phyloP scores from a whole-genome alignment of 2,329 filamentous ascomycete species.

The Aureobasidium sp. region DNA sequence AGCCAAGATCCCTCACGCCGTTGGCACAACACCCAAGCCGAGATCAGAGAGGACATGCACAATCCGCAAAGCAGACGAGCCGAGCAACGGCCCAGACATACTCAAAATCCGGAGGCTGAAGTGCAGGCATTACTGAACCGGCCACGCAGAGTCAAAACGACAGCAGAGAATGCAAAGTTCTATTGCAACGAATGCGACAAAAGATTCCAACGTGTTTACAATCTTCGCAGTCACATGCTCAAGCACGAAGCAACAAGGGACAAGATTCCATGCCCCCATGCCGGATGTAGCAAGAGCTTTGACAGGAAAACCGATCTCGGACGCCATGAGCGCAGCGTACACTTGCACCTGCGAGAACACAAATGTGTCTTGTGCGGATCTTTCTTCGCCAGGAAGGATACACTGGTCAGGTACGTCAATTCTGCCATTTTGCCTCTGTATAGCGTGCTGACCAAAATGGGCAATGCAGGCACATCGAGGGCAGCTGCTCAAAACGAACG shows the following conservation, averaged over 20 bases:
- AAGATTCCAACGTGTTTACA: constrained; percentile 75
- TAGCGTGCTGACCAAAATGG: not conserved
- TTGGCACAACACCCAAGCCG: not conserved
- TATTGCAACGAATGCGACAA: constrained; percentile 67
- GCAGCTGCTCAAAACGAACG: constrained; percentile 60
- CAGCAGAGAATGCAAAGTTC: constrained; percentile 61
- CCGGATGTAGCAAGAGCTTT: constrained; percentile 65
- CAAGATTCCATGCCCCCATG: constrained; percentile 58
- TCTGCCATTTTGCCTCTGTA: not conserved
- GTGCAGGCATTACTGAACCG: constrained; percentile 8
- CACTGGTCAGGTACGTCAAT: constrained; percentile 58
- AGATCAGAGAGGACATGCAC: not conserved
- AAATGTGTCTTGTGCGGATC: constrained; percentile 62
- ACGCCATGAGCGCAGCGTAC: constrained; percentile 48
- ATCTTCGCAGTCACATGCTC: constrained; percentile 78
- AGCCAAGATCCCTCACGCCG: not conserved
- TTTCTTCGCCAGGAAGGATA: constrained; percentile 72
- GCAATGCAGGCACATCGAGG: constrained; percentile 58
- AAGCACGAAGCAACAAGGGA: constrained; percentile 69
- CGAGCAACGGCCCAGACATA: not conserved
- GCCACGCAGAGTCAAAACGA: constrained; percentile 22
- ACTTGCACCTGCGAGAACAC: constrained; percentile 63
- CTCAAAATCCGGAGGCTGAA: not conserved
- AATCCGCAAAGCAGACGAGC: not conserved
- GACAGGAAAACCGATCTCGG: constrained; percentile 72